phyloP scores from a whole-genome alignment of 306 rosid species.

The Begonia loranthoides region DNA sequence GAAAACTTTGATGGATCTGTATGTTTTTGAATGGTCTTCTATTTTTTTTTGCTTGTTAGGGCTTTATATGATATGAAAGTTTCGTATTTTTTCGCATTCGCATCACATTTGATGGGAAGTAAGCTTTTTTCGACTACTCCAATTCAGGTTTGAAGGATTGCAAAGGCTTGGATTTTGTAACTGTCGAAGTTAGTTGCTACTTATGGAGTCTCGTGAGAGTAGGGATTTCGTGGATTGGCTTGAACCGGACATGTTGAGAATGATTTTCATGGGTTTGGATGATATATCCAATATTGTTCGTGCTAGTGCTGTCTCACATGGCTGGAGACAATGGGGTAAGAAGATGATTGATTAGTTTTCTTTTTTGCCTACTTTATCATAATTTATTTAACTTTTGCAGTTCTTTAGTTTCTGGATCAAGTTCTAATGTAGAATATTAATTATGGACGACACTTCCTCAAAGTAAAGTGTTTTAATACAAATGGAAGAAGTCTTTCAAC shows the following conservation, averaged over 20 bases:
- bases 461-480: neutral
- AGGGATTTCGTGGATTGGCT: slow-evolving; percentile 43
- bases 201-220: slow-evolving; percentile 24
- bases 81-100: too few species aligned
- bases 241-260: slow-evolving; percentile 32
- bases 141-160: slow-evolving; percentile 30
- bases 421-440: neutral
- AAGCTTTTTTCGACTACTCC: neutral
- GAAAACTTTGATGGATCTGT: too few species aligned
- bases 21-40: too few species aligned
- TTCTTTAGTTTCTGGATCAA: too few species aligned
- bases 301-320: slow-evolving; percentile 43
- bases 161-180: slow-evolving; percentile 13
- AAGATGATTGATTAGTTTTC: slow-evolving; percentile 1
- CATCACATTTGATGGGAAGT: too few species aligned
- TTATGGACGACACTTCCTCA: neutral
- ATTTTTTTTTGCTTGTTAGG: too few species aligned
- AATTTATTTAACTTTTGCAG: too few species aligned
- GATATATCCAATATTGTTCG: slow-evolving; percentile 49
- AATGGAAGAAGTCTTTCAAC: neutral
- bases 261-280: slow-evolving; percentile 44
- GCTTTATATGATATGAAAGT: too few species aligned
- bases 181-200: slow-evolving; percentile 5
- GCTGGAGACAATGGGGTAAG: slow-evolving; percentile 66
- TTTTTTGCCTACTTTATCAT: too few species aligned